These are phyloP conservation scores for Maudiozyma bulderi DNA, from an alignment of 805 yeast genomes.

Conservation along the genomic window DNA sequence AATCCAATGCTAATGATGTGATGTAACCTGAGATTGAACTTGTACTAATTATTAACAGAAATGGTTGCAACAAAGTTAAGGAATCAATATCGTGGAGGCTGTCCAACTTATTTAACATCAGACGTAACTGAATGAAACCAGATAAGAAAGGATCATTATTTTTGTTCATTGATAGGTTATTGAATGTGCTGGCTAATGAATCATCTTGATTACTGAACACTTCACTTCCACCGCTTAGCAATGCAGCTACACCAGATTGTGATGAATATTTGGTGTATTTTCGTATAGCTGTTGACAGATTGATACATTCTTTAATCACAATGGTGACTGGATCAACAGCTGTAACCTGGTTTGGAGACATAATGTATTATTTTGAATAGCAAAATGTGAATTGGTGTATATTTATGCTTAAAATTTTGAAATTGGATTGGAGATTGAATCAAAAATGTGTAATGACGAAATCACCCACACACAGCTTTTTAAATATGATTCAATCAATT, in stretches of 20 bases:
- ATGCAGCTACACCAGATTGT: conserved; percentile 69
- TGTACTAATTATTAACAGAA: conserved; percentile 70
- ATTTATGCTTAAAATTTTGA: background rate
- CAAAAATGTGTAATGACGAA: too few relatives aligned
- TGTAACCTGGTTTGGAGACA: background rate
- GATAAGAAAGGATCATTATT: conserved; percentile 53
- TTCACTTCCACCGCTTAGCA: conserved; percentile 55
- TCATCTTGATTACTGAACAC: conserved; percentile 40
- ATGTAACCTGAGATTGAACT: conserved; percentile 79
- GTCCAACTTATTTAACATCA: conserved; percentile 51
- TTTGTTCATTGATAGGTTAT: conserved; percentile 22
- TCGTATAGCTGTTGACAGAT: conserved; percentile 81
- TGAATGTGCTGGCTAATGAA: conserved; percentile 30
- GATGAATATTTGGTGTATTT: conserved; percentile 64
- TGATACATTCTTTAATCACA: conserved; percentile 80
- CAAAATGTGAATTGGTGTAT: background rate
- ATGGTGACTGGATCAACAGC: conserved; percentile 73
- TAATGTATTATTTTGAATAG: too few relatives aligned
- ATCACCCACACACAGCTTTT: too few relatives aligned
- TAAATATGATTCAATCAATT: too few relatives aligned
- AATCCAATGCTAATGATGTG: conserved; percentile 69
- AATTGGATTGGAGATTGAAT: too few relatives aligned
- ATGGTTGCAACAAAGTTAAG: conserved; percentile 74
- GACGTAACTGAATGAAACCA: conserved; percentile 69
- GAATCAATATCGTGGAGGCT: conserved; percentile 53